phyloP scores from a whole-genome alignment of 139 green algal species.

The Edaphochlamys debaryana region DNA sequence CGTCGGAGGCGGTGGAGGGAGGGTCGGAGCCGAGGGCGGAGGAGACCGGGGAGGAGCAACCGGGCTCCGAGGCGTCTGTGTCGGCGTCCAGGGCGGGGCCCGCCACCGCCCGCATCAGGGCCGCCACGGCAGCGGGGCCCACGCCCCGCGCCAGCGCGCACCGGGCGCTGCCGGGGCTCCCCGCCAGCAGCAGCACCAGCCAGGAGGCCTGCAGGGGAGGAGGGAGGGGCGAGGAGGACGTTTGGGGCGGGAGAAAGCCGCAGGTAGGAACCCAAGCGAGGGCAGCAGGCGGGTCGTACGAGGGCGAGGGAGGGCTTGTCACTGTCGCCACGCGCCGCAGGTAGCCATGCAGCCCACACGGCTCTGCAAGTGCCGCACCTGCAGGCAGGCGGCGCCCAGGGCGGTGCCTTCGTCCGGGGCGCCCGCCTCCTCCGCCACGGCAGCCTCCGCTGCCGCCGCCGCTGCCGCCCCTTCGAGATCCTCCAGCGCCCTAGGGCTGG shows the following conservation, averaged over 20 bases:
- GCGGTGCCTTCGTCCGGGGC: neutral
- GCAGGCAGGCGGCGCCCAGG: conserved; percentile 20
- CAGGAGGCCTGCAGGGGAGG: conserved; percentile 7
- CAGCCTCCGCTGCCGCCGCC: too few species aligned
- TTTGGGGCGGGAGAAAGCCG: neutral
- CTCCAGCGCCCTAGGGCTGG: too few species aligned
- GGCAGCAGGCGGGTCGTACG: too few species aligned
- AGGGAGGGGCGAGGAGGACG: neutral
- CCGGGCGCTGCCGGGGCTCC: neutral
- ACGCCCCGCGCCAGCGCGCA: neutral
- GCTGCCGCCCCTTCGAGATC: too few species aligned
- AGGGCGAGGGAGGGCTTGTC: too few species aligned
- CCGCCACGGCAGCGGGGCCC: neutral
- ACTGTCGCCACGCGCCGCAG: too few species aligned
- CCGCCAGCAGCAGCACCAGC: conserved; percentile 23
- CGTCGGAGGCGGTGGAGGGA: neutral
- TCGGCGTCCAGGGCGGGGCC: neutral
- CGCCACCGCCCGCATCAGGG: conserved; percentile 1
- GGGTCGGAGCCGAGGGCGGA: too few species aligned
- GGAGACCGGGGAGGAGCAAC: too few species aligned
- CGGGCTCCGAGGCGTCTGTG: neutral
- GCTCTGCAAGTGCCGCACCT: neutral
- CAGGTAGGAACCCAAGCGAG: too few species aligned
- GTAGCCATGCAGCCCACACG: too few species aligned
- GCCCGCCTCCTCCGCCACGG: too few species aligned